phyloP scores from a whole-genome alignment of 371 early-diverging fungal genomes.

The Mortierella sp. region DNA sequence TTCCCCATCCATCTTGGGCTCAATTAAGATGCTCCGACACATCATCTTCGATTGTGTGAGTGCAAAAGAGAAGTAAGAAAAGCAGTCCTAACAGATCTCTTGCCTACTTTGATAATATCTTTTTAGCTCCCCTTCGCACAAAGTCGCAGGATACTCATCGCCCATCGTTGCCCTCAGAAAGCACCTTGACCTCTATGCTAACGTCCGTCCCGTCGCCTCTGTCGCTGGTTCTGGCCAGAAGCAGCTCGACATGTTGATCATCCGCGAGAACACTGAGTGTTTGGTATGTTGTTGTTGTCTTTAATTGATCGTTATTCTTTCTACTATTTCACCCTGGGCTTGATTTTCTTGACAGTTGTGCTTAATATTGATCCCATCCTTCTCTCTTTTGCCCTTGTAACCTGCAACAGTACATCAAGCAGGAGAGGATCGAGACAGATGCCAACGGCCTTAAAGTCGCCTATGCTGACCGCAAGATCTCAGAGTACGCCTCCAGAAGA shows the following conservation, averaged over 20 bases:
- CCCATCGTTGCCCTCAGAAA: constrained; percentile 96
- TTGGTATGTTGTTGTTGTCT: constrained; percentile 72
- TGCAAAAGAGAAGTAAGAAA: constrained; percentile 7
- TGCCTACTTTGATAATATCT: neutral
- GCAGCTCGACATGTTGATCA: constrained; percentile 93
- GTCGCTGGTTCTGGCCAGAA: constrained; percentile 76
- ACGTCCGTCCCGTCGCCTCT: constrained; percentile 91
- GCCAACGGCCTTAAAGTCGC: constrained; percentile 81
- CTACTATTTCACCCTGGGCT: neutral
- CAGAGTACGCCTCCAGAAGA: constrained; percentile 89
- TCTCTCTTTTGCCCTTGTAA: neutral
- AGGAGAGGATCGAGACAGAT: constrained; percentile 80
- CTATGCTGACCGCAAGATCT: constrained; percentile 90
- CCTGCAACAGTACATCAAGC: constrained; percentile 84
- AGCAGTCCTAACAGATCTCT: constrained; percentile 38
- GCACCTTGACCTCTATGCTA: constrained; percentile 94
- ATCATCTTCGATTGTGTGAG: neutral
- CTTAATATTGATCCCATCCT: neutral
- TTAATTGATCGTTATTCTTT: neutral
- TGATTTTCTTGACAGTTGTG: neutral
- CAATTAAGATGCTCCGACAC: constrained; percentile 2
- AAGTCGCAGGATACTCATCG: constrained; percentile 96
- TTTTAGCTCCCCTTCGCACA: constrained; percentile 94
- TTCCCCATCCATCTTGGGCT: neutral
- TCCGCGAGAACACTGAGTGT: constrained; percentile 98